Percentiles rank a stretch among this genome's conserved stretches.
Evolutionary conservation across 2,329 filamentous ascomycete genomes (phyloP).

Genomic region (Aschersonia sp.): DNA sequence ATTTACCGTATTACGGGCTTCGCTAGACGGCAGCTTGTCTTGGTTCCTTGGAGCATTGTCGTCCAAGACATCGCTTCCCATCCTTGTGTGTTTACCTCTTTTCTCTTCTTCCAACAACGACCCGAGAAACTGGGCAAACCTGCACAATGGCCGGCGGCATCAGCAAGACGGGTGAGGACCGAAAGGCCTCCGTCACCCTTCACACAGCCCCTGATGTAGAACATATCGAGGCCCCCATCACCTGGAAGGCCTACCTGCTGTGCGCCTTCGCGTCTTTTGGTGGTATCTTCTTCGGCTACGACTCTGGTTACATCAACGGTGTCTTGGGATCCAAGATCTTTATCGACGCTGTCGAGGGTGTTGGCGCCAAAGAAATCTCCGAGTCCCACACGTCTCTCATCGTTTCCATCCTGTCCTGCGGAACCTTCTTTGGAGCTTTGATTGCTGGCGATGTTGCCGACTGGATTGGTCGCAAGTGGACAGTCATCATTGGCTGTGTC

Average conservation of each 20-base stretch:
- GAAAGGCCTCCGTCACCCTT: slow-evolving; percentile 17
- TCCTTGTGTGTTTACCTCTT: too few relatives aligned
- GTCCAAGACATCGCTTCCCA: too few relatives aligned
- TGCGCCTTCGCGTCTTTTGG: slow-evolving; percentile 59
- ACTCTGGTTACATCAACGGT: slow-evolving; percentile 62
- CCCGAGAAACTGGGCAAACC: too few relatives aligned
- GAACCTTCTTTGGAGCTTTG: slow-evolving; percentile 67
- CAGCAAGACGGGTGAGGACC: slow-evolving; percentile 9
- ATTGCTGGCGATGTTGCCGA: slow-evolving; percentile 68
- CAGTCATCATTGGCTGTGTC: slow-evolving; percentile 54
- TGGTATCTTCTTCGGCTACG: slow-evolving; percentile 67
- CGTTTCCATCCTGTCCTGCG: slow-evolving; percentile 62
- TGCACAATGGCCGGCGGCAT: slow-evolving; percentile 1
- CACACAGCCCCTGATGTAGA: slow-evolving; percentile 35
- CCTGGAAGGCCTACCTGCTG: slow-evolving; percentile 52
- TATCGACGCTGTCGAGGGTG: slow-evolving; percentile 33
- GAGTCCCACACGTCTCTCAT: slow-evolving; percentile 39
- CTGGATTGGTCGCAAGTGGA: slow-evolving; percentile 56
- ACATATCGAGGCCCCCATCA: slow-evolving; percentile 53
- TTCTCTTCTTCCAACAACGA: too few relatives aligned
- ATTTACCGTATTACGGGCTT: slow-evolving; percentile 1
- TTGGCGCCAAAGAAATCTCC: slow-evolving; percentile 16
- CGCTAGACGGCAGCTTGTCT: too few relatives aligned
- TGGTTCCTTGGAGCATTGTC: too few relatives aligned
- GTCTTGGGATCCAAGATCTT: slow-evolving; percentile 40